These are phyloP conservation scores for Ceratopteris richardii DNA, from an alignment of 75 land plant species.

Conservation along the genomic window DNA sequence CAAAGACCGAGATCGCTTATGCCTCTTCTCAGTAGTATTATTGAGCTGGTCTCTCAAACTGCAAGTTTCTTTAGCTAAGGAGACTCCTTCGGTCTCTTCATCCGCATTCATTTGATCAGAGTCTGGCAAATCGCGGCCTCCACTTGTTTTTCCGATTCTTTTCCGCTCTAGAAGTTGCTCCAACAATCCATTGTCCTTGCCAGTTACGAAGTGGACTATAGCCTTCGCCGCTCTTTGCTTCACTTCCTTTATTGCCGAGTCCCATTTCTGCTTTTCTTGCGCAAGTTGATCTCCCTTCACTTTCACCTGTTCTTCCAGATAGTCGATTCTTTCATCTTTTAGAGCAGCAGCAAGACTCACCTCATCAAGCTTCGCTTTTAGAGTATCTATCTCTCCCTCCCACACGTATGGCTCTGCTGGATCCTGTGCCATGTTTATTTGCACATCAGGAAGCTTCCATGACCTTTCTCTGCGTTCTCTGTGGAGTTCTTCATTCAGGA, in stretches of 20 bases:
- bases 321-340: not conserved
- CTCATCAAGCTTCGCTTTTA: not conserved
- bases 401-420: not conserved
- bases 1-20: too few species aligned
- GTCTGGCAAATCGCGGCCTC: too few species aligned
- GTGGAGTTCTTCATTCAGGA: not conserved
- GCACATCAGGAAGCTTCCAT: not conserved
- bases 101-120: too few species aligned
- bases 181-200: slow-evolving; percentile 2
- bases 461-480: slow-evolving; percentile 3
- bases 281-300: not conserved
- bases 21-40: too few species aligned
- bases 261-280: slow-evolving; percentile 5
- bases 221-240: slow-evolving; percentile 5
- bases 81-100: too few species aligned
- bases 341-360: not conserved
- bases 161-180: slow-evolving; percentile 2
- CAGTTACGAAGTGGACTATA: not conserved
- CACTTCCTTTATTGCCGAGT: slow-evolving; percentile 6
- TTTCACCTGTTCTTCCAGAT: not conserved
- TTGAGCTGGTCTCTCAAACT: too few species aligned
- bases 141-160: not conserved
- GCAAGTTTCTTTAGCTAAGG: too few species aligned
- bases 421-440: not conserved
- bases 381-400: not conserved